Base-by-base conservation (phyloP, 768 basidiomycete species). In the Crepidotus variabilis region DNA sequence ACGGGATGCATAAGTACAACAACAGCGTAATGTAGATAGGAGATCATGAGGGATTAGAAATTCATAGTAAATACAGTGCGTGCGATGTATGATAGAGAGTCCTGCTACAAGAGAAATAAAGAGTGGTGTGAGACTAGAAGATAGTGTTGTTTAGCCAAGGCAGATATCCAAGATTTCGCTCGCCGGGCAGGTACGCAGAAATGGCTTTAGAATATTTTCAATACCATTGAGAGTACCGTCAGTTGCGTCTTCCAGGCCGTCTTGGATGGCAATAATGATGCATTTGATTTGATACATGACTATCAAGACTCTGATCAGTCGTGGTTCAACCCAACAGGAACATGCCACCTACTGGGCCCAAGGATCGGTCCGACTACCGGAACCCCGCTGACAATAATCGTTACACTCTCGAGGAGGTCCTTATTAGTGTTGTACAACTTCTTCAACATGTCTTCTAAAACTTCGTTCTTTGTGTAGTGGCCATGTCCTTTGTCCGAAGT, bases 231-330 rank as follows among this genome's bases (percentile, higher is more conserved):
- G 55, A 11, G 74, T 55, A 7, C 63, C 78, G 61, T 86, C 86
- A 14, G 74, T 68, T 14, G 80, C 32, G 61, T 83, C 75, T 65
- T 84, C 81, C 2, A 71, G 62, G 5, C 65, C 64, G 61, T 88
- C 72, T 39, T 87, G 68, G 23, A 81, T 52, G 2, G 69, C 69
- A 60, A 85, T 83, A 32, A 87, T 51, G 22, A 81, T 57, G 63
- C 87, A 87, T 65, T 89, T 87, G 66, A 86, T 64, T 9, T 82
- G 70, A 57, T 83, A 82, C 8, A 85, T 70, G 59, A 82, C 87
- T 88, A 50, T 1, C 14, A 23, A 49, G 14, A 47, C 18, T 28
- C n/a, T 24, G 51, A 50, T 55, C 13, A 51, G 33, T 36, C 23
- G 57, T 32, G n/a, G 24, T 35, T 28, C 33, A 48, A 55, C 6